Conservation (phyloP, 306 rosid species). For the Leucaena leucocephala region DNA sequence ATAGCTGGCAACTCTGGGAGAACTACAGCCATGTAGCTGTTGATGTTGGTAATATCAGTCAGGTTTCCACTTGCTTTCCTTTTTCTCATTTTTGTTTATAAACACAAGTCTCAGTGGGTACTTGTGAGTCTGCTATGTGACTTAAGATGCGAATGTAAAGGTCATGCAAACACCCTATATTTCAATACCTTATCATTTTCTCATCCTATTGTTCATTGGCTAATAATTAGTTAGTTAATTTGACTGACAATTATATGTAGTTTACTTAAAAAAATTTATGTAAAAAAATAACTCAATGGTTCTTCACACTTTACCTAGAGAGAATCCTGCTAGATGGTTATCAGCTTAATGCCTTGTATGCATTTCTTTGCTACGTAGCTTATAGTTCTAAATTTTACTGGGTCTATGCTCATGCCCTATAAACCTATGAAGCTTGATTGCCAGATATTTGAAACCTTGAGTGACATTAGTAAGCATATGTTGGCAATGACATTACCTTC, state of each 20-base stretch:
- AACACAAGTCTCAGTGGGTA: constrained; percentile 8
- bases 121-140: constrained; percentile 10
- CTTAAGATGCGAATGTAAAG: constrained; percentile 15
- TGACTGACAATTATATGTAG: neutral
- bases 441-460: neutral
- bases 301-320: constrained; percentile 20
- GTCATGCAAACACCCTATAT: neutral
- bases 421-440: neutral
- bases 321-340: neutral
- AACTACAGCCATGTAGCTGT: constrained; percentile 85
- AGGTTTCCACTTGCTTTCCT: constrained; percentile 48
- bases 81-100: constrained; percentile 26
- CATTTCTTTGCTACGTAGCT: neutral
- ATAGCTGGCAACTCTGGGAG: constrained; percentile 97
- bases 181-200: neutral
- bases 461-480: neutral
- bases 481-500: neutral
- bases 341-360: neutral
- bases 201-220: constrained; percentile 12
- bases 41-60: constrained; percentile 76
- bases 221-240: neutral
- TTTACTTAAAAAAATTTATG: neutral
- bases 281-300: neutral
- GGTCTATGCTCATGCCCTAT: neutral
- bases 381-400: neutral